Evolutionary conservation across 2,329 filamentous ascomycete genomes (phyloP), one percentile per base, ranked within the genome.

Genomic region (Fusarium hainanense): DNA sequence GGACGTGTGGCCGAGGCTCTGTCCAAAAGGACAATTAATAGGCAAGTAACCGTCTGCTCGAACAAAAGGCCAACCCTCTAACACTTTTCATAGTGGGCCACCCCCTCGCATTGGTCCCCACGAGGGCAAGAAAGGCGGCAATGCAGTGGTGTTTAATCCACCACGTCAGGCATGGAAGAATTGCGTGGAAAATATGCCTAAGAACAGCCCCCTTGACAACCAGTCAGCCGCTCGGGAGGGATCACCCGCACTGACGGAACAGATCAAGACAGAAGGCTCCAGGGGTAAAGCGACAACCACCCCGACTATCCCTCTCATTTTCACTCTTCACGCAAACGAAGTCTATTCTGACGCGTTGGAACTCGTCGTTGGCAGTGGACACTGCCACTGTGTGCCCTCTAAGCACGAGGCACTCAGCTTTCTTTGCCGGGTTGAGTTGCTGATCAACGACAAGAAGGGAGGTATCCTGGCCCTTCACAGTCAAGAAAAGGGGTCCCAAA

Each of bases 381-480:
- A 58, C 6, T 75, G 74, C 27, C 44, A 68, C 23, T 32, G 71
- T 11, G 49, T 75, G 4, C 56, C 70, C 20, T 27, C 41, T 3
- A 67, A 61, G 11, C 28, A 51, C 3, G 63, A 72, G 46, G 37
- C 47, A 12, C 11, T 40, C 9, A 34, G 58, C 4, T 66, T 71
- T 16, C 18, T 44, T 21, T 61, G 41, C 64, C 73, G 27, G n/a
- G 48, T 78, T 21, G 69, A 66, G 20, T 18, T 54, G n/a, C 28
- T 44, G n/a, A 42, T 77, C 18, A 30, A 56, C 10, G 51, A 59
- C n/a, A 37, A 25, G 6, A 49, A 30, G 4, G 23, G 54, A 2
- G 58, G 49, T 20, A 11, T 63, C 30, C 28, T 63, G 7, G 50
- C 67, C 2, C 44, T 79, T 41, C 28, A 20, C 14, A 25, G 57